phyloP scores from a whole-genome alignment of 2,329 filamentous ascomycete genomes.

The Macrophomina pseudophaseolina region DNA sequence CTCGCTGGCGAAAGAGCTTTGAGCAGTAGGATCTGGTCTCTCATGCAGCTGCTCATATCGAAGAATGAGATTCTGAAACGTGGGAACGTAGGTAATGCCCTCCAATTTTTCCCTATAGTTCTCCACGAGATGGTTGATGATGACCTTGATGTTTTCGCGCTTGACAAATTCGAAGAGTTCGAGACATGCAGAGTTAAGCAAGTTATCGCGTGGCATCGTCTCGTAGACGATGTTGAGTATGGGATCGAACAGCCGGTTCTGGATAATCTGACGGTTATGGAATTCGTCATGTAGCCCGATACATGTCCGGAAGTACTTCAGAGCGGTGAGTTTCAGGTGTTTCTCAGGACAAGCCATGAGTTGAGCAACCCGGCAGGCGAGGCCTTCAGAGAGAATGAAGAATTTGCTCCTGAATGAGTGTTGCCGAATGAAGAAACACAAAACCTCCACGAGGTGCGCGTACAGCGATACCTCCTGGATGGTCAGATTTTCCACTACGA shows the following conservation, averaged over 20 bases:
- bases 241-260: conserved; percentile 80
- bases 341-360: conserved; percentile 85
- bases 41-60: conserved; percentile 75
- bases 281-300: conserved; percentile 88
- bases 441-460: conserved; percentile 86
- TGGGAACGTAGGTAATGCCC: conserved; percentile 79
- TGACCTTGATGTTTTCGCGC: conserved; percentile 64
- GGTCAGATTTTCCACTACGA: conserved; percentile 69
- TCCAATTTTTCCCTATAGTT: conserved; percentile 80
- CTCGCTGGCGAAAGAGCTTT: conserved; percentile 73
- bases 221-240: conserved; percentile 83
- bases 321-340: conserved; percentile 85
- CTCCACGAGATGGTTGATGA: conserved; percentile 83
- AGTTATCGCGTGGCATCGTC: conserved; percentile 89
- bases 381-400: conserved; percentile 80
- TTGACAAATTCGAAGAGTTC: conserved; percentile 94
- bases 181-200: conserved; percentile 90
- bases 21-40: conserved; percentile 62
- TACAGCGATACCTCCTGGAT: conserved; percentile 90
- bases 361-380: conserved; percentile 80
- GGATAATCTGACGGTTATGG: conserved; percentile 82
- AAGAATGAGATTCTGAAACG: conserved; percentile 76
- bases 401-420: conserved; percentile 86
- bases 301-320: conserved; percentile 92
- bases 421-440: conserved; percentile 91